phyloP scores from a whole-genome alignment of 192 early-diverging fungal genomes.

The Podila clonocystis region DNA sequence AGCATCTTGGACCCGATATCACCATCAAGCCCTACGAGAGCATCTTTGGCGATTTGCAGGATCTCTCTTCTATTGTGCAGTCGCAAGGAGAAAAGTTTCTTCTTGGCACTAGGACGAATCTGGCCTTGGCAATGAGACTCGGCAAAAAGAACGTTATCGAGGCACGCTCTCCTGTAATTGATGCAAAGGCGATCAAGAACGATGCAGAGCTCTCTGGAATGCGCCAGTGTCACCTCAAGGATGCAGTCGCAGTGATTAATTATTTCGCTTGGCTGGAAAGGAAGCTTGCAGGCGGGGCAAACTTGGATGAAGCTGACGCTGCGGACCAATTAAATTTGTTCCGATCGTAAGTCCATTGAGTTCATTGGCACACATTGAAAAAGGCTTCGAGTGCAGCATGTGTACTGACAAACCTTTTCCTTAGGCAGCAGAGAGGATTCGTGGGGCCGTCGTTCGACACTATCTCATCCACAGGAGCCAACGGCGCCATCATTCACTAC shows the following conservation, averaged over 20 bases:
- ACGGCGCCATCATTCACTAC: constrained; percentile 98
- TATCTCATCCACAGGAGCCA: constrained; percentile 94
- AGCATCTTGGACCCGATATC: constrained; percentile 69
- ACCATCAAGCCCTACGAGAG: constrained; percentile 73
- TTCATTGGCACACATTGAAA: not conserved
- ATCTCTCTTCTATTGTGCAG: constrained; percentile 24
- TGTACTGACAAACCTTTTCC: not conserved
- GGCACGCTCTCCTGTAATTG: constrained; percentile 72
- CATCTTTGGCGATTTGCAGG: constrained; percentile 78
- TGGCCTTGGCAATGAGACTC: constrained; percentile 23
- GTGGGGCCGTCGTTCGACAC: constrained; percentile 96
- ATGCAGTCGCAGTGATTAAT: constrained; percentile 86
- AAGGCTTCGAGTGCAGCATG: too few relatives aligned
- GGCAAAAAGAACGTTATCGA: constrained; percentile 57
- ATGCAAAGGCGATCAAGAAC: constrained; percentile 95
- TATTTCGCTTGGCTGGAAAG: constrained; percentile 94
- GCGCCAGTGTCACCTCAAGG: constrained; percentile 88
- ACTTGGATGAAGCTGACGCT: constrained; percentile 84
- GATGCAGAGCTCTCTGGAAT: constrained; percentile 89
- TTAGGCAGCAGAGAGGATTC: constrained; percentile 75
- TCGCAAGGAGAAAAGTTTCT: constrained; percentile 30
- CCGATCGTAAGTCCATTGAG: constrained; percentile 54
- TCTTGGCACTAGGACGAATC: constrained; percentile 20
- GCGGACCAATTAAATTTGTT: constrained; percentile 86
- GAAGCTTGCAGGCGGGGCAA: constrained; percentile 71